These are phyloP conservation scores for Inga laurina DNA, from an alignment of 306 rosid species.

Conservation along the genomic window DNA sequence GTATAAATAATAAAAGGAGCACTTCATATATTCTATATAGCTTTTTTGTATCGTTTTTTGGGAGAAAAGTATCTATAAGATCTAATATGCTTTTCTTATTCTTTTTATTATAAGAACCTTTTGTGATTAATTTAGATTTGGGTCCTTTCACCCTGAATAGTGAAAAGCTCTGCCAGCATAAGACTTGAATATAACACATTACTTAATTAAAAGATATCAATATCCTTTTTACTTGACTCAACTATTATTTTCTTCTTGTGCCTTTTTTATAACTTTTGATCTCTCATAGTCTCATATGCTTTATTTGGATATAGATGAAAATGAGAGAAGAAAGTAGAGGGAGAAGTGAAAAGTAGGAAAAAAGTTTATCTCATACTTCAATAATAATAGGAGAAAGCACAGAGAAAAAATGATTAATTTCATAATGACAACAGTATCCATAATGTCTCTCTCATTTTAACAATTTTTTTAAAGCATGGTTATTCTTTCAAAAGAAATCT, in stretches of 20 bases:
- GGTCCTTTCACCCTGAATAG: background rate
- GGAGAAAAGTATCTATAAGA: background rate
- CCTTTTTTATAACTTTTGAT: background rate
- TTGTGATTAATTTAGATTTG: background rate
- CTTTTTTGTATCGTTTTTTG: background rate
- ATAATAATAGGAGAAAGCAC: background rate
- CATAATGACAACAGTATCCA: background rate
- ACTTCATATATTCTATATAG: background rate
- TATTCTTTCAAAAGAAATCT: no score
- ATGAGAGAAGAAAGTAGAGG: background rate
- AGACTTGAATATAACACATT: background rate
- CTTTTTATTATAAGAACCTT: background rate
- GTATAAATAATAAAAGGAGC: background rate
- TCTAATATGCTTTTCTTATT: background rate
- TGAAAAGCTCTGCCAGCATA: background rate
- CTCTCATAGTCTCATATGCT: background rate
- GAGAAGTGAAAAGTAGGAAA: background rate
- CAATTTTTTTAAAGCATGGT: no score
- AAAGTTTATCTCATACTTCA: background rate
- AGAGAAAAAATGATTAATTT: background rate
- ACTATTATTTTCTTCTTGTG: background rate
- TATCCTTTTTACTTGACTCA: background rate
- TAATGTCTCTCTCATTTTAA: background rate
- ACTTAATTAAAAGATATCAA: background rate
- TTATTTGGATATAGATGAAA: background rate